These are phyloP conservation scores for Blastobotrys illinoisensis DNA, from an alignment of 1,139 yeast genomes.

Conservation along the genomic window DNA sequence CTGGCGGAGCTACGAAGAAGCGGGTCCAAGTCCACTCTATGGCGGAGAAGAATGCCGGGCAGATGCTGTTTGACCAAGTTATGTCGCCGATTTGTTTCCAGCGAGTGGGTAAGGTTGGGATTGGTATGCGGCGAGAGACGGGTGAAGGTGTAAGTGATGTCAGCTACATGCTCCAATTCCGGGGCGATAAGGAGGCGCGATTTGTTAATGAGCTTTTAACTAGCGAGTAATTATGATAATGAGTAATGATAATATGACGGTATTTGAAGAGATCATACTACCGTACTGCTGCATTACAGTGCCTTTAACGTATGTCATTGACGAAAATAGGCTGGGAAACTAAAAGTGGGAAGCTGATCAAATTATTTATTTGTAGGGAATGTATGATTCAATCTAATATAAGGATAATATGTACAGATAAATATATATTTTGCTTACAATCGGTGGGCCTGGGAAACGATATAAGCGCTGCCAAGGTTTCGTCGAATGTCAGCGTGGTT, in stretches of 20 bases:
- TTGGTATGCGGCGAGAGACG: conserved; percentile 19
- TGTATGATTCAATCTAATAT: background rate
- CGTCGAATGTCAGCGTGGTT: conserved; percentile 85
- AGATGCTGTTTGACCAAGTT: conserved; percentile 18
- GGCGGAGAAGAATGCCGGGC: conserved; percentile 9
- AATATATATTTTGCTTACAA: background rate
- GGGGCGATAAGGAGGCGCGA: conserved; percentile 27
- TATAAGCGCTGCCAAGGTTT: conserved; percentile 75
- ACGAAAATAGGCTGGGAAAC: no score
- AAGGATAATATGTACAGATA: conserved; percentile 1
- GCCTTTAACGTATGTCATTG: no score
- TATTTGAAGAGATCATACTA: background rate
- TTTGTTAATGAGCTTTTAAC: conserved; percentile 24
- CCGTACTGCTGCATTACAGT: no score
- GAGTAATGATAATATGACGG: background rate
- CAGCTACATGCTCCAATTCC: conserved; percentile 28
- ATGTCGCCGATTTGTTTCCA: conserved; percentile 18
- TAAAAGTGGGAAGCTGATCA: no score
- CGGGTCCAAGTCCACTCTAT: conserved; percentile 15
- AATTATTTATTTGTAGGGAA: no score
- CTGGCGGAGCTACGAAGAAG: conserved; percentile 15
- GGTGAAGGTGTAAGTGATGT: conserved; percentile 14
- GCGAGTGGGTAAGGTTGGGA: conserved; percentile 24
- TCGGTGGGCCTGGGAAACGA: conserved; percentile 37
- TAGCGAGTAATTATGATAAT: conserved; percentile 12